phyloP scores from a whole-genome alignment of 2,329 filamentous ascomycete species.

The Zymoseptoria ardabiliae region DNA sequence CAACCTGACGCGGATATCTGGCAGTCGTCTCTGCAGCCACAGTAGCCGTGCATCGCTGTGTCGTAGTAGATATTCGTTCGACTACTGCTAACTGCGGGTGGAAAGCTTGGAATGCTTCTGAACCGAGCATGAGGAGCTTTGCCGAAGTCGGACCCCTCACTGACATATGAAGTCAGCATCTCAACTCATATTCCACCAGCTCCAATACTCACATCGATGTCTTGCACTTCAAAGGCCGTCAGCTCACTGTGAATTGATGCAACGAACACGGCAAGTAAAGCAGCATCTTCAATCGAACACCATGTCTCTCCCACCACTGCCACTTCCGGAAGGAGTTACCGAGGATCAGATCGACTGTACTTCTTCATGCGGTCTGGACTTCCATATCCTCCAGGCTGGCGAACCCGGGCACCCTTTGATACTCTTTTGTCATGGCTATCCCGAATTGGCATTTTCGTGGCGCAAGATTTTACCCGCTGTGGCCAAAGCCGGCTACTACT shows the following conservation, averaged over 20 bases:
- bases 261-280: not conserved
- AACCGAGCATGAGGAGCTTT: not conserved
- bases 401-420: slow-evolving; percentile 47
- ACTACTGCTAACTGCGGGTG: too few species aligned
- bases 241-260: not conserved
- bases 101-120: not conserved
- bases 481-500: slow-evolving; percentile 55
- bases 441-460: slow-evolving; percentile 64
- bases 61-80: too few species aligned
- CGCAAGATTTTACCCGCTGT: slow-evolving; percentile 54
- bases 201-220: not conserved
- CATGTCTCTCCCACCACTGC: slow-evolving; percentile 37
- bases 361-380: slow-evolving; percentile 48
- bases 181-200: not conserved
- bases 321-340: slow-evolving; percentile 49
- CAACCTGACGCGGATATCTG: not conserved
- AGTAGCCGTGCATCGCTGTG: too few species aligned
- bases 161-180: not conserved
- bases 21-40: too few species aligned
- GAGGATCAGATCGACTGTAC: slow-evolving; percentile 52
- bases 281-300: not conserved
- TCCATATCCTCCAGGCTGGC: slow-evolving; percentile 54
- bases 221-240: not conserved
- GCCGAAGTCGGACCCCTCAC: not conserved
- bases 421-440: slow-evolving; percentile 59